Conservation (phyloP, 176 grass and related monocot species). For the Eragrostis nindensis region DNA sequence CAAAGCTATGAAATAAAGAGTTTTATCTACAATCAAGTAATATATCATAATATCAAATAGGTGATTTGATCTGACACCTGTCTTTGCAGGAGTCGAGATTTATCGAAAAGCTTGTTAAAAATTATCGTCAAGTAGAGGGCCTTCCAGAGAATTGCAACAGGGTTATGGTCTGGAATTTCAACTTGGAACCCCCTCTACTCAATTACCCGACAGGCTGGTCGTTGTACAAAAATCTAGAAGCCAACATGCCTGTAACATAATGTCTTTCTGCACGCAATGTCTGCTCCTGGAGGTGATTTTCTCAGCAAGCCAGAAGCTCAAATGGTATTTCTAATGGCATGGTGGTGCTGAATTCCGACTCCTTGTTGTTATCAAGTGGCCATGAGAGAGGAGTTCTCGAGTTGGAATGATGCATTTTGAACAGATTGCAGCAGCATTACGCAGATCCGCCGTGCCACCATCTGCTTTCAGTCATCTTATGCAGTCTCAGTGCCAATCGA, state of each 20-base stretch:
- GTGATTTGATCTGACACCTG: constrained; percentile 17
- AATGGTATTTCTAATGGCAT: constrained; percentile 14
- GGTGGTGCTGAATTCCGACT: constrained; percentile 1
- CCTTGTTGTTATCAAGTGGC: background rate
- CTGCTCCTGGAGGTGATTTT: constrained; percentile 40
- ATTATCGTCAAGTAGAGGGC: constrained; percentile 80
- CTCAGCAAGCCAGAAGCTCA: constrained; percentile 14
- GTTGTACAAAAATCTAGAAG: constrained; percentile 64
- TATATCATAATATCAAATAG: constrained; percentile 14
- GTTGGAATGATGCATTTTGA: constrained; percentile 22
- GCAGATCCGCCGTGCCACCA: background rate
- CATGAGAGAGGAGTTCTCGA: constrained; percentile 6
- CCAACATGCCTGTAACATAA: constrained; percentile 54
- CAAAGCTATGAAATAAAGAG: constrained; percentile 6
- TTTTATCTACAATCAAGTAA: background rate
- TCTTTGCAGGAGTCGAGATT: constrained; percentile 78
- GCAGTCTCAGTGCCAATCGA: constrained; percentile 14
- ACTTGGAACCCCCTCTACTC: constrained; percentile 59
- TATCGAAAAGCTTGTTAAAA: constrained; percentile 88
- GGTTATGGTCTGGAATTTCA: constrained; percentile 85
- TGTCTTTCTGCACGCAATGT: background rate
- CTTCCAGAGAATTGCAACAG: constrained; percentile 79
- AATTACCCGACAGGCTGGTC: constrained; percentile 70
- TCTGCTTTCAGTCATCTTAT: constrained; percentile 8
- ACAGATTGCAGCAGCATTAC: background rate